Conservation (phyloP, 139 green algal species). For the Micractinium sp. region DNA sequence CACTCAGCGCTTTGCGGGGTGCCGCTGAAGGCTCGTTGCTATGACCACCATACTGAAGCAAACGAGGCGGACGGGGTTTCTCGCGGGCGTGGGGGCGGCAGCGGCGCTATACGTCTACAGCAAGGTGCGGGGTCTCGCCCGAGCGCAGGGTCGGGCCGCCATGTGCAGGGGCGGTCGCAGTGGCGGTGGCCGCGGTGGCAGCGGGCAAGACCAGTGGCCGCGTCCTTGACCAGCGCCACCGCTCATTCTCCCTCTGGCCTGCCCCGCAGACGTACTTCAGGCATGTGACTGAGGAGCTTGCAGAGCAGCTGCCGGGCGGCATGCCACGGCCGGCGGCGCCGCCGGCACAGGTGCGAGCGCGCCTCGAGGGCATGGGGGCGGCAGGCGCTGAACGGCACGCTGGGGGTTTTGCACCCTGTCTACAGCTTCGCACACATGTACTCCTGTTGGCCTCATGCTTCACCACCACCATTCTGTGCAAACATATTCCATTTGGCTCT, state of each 20-base stretch:
- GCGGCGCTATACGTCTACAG: background rate
- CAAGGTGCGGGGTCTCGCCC: conserved; percentile 2
- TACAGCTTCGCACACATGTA: background rate
- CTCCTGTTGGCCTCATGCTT: too few relatives aligned
- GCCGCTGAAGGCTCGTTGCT: too few relatives aligned
- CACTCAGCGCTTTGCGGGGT: too few relatives aligned
- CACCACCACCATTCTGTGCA: background rate
- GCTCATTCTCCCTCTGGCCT: background rate
- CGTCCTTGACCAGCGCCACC: background rate
- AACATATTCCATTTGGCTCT: background rate
- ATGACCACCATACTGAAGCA: conserved; percentile 10
- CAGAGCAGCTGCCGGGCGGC: conserved; percentile 11
- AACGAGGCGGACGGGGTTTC: background rate
- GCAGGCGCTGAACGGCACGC: too few relatives aligned
- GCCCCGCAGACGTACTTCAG: background rate
- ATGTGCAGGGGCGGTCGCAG: background rate
- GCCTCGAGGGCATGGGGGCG: background rate
- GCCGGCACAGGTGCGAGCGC: background rate
- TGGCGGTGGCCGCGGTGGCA: background rate
- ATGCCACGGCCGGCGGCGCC: background rate
- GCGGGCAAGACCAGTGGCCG: background rate
- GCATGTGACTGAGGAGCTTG: background rate
- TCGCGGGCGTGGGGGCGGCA: background rate
- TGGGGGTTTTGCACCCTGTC: too few relatives aligned
- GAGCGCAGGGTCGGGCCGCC: background rate